Evolutionary conservation across 306 rosid genomes (phyloP), one percentile per base, ranked within the genome.

Genomic region (Alnus rubra): DNA sequence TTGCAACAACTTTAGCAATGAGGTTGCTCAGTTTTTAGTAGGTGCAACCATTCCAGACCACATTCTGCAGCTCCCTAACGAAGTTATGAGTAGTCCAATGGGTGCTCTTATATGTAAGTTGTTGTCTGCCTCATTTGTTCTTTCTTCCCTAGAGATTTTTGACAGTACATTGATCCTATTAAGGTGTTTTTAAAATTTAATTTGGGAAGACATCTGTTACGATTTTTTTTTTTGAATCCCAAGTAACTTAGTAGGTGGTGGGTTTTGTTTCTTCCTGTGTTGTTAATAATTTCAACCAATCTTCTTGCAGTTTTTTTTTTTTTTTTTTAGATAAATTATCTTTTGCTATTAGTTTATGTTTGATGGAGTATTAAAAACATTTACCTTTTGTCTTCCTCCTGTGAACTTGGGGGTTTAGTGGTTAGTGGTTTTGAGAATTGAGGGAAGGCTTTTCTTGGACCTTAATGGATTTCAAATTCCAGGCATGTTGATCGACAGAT

Each of bases 1-100:
- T 76, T 96, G 99, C 91, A 96, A 96, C 85, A 93, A 96, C 85
- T 96, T 96, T 78, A 89, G 90, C 86, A 90, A 96, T 49, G 99
- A 96, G 83, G 88, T 96, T 78, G 88, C 98, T 69, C 99, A 96
- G 39, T 96, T 96, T 82, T 87, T 96, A 84, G 96, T 96, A 13
- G 96, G 99, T 69, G 75, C 85, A 31, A 70, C 86, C 76, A 91
- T 96, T 83, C 99, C 99, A 2, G 90, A 87, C 0, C 91, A 90
- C 75, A 93, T 96, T 74, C 85, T 96, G 74, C 91, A 90, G 81
- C 98, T 96, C 19, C 99, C 99, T 35, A 86, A 88, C 65, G 97
- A 90, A 84, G 93, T 96, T 52, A 87, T 90, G 92, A 84, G 88
- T 78, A 93, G 99, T 68, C 99, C 99, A 23, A 91, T 93, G 98